Evolutionary conservation across 2,329 filamentous ascomycete species (phyloP).

Genomic region (Sporothrix inflata): DNA sequence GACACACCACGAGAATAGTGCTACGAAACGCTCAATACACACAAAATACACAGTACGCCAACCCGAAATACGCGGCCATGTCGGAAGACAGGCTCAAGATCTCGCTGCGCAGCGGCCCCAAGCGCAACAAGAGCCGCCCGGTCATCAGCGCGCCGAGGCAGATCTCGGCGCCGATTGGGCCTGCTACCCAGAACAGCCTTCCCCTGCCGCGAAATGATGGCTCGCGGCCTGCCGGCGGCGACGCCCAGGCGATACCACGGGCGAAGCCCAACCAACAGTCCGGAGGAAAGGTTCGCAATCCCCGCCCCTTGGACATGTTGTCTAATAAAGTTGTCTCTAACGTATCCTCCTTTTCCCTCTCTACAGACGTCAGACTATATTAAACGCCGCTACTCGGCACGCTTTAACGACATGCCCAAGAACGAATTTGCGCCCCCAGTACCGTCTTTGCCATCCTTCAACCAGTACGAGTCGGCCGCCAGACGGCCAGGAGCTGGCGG

Average conservation of each 20-base stretch:
- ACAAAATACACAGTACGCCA: not conserved
- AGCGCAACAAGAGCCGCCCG: conserved; percentile 65
- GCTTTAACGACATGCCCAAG: conserved; percentile 79
- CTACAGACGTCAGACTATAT: conserved; percentile 78
- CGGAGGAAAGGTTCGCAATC: conserved; percentile 56
- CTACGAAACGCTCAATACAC: not conserved
- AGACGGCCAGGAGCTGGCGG: conserved; percentile 47
- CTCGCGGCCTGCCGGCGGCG: conserved; percentile 38
- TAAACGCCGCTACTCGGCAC: conserved; percentile 90
- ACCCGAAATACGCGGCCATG: conserved; percentile 47
- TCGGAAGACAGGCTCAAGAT: conserved; percentile 65
- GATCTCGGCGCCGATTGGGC: conserved; percentile 61
- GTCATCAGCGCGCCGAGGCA: conserved; percentile 65
- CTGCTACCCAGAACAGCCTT: conserved; percentile 35
- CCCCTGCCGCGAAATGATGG: conserved; percentile 31
- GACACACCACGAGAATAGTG: not conserved
- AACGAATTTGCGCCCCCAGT: conserved; percentile 76
- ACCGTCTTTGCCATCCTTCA: conserved; percentile 65
- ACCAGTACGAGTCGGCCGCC: conserved; percentile 58
- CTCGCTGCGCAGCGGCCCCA: conserved; percentile 63
- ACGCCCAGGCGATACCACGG: conserved; percentile 42
- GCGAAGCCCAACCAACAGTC: conserved; percentile 55
- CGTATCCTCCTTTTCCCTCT: not conserved
- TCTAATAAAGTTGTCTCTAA: not conserved
- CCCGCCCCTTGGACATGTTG: not conserved